Evolutionary conservation across 2,329 filamentous ascomycete species (phyloP), one percentile per base, ranked within the genome.

Genomic region (Fusarium sp.): DNA sequence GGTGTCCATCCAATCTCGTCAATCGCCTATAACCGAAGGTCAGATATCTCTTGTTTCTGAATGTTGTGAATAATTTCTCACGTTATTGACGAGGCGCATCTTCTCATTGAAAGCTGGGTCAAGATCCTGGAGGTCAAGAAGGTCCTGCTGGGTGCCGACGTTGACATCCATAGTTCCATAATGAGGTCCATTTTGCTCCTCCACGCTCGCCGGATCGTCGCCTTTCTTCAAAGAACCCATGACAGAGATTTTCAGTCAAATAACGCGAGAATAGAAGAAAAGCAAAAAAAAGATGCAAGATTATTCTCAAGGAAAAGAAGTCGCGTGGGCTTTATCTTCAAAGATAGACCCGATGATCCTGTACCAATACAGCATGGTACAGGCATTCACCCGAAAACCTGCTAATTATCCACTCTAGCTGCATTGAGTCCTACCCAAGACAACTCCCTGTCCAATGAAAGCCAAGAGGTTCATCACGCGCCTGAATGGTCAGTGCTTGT

Each of bases 61-160:
- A 25, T 9, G 8, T 25, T 25, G 25, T 3, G 5, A 8, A 9
- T 9, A 8, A 25, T 6, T 9, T 25, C 51, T 37, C 23, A 87
- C 87, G 76, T 91, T 85, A 74, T 91, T 92, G 61, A 91, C 84
- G 27, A 91, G 80, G 69, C 88, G 84, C 88, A 91, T 91, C 76
- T 91, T 91, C 39, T 84, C 84, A 69, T 57, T 42, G 21, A 57
- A 57, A 4, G 53, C 53, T 7, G 53, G 53, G 11, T 57, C 53
- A 0, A 57, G 27, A 23, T 57, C 53, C 2, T 53, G 21, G 0
- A 57, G 1, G n/a, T 57, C 37, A 0, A 53, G 52, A 4, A 56
- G 46, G 0, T 56, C 52, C n/a, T 39, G 45, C 6, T 40, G 35
- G 18, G 2, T 35, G 21, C 52, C 46, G 17, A 40, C 36, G 15